These are phyloP conservation scores for Leccinum griseonigrum DNA, from an alignment of 1,284 basidiomycete genomes.

Conservation along the genomic window DNA sequence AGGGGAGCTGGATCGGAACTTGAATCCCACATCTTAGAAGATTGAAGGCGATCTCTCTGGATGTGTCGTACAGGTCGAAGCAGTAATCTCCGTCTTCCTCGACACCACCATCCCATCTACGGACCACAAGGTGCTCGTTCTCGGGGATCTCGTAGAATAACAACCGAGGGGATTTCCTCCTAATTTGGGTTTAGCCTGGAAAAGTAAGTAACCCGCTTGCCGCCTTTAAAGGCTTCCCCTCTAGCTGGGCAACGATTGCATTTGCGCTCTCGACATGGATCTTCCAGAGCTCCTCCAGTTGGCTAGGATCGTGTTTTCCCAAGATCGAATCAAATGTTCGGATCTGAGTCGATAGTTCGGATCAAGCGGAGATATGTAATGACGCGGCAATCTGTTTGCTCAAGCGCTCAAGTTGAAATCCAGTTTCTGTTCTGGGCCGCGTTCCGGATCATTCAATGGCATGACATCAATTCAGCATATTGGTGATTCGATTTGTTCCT, in stretches of 20 bases:
- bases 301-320: background rate
- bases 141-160: background rate
- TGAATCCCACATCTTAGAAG: background rate
- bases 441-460: no score
- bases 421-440: no score
- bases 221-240: background rate
- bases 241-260: background rate
- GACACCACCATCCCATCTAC: background rate
- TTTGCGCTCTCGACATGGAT: background rate
- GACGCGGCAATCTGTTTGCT: background rate
- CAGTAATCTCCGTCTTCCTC: no score
- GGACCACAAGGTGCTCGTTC: background rate
- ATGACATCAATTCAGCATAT: no score
- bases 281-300: background rate
- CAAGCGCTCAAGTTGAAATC: no score
- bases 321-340: background rate
- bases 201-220: background rate
- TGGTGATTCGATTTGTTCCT: no score
- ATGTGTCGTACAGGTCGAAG: no score
- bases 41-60: background rate
- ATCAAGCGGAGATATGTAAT: background rate
- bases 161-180: background rate
- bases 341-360: background rate
- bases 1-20: background rate
- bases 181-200: background rate